Evolutionary conservation across 371 early-diverging fungal genomes (phyloP).

Genomic region (Syncephalastrum monosporum): DNA sequence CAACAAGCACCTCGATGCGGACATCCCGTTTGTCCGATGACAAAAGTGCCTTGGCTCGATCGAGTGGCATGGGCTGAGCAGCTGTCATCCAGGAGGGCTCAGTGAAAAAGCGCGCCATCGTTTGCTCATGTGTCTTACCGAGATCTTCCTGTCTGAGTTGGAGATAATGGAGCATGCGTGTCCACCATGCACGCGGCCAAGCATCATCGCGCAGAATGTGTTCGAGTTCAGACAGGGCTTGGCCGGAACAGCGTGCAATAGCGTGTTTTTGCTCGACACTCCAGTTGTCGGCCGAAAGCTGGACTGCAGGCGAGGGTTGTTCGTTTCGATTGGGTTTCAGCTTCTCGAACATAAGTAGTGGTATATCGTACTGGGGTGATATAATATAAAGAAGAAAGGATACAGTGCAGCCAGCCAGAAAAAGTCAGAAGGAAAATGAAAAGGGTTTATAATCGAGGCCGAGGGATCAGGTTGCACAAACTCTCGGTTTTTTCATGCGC

Average conservation of each 20-base stretch:
- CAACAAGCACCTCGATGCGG: slow-evolving; percentile 36
- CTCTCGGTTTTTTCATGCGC: background rate
- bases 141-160: slow-evolving; percentile 24
- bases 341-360: background rate
- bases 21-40: slow-evolving; percentile 25
- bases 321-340: slow-evolving; percentile 1
- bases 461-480: slow-evolving; percentile 4
- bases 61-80: slow-evolving; percentile 7
- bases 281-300: slow-evolving; percentile 28
- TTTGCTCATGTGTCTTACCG: slow-evolving; percentile 8
- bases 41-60: slow-evolving; percentile 17
- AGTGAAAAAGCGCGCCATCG: background rate
- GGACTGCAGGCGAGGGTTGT: slow-evolving; percentile 12
- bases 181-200: slow-evolving; percentile 33
- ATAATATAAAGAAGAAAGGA: background rate
- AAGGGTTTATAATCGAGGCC: background rate
- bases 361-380: slow-evolving; percentile 3
- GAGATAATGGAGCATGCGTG: slow-evolving; percentile 21
- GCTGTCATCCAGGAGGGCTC: slow-evolving; percentile 1
- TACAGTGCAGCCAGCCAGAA: too few species aligned
- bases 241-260: slow-evolving; percentile 24
- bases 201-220: slow-evolving; percentile 12
- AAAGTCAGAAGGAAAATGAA: slow-evolving; percentile 2
- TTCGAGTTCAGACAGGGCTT: slow-evolving; percentile 19
- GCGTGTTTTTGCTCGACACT: slow-evolving; percentile 20